Conservation (phyloP, 106 monocot species). For the Posidonia australis region DNA sequence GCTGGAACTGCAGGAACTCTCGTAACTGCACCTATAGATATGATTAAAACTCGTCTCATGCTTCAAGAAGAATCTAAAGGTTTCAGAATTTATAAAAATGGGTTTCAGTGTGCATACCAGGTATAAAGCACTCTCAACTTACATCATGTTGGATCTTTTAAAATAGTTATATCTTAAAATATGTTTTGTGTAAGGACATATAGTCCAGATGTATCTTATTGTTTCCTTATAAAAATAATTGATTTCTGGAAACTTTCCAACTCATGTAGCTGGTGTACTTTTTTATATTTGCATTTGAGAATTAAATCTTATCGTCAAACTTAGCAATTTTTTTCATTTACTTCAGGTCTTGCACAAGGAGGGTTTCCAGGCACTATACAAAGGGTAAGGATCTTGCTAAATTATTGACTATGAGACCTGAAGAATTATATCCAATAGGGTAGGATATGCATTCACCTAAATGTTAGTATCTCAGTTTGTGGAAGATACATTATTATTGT, state of each 20-base stretch:
- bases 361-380: slow-evolving; percentile 54
- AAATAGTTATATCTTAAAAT: not conserved
- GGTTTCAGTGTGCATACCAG: slow-evolving; percentile 82
- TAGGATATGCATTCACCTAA: no score
- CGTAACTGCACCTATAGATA: slow-evolving; percentile 77
- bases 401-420: not conserved
- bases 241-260: no score
- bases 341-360: slow-evolving; percentile 38
- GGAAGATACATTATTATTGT: no score
- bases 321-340: not conserved
- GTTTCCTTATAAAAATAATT: not conserved
- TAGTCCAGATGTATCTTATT: not conserved
- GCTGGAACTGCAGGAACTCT: slow-evolving; percentile 80
- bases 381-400: slow-evolving; percentile 36
- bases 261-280: no score
- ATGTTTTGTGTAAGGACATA: not conserved
- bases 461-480: no score
- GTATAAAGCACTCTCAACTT: slow-evolving; percentile 15
- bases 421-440: no score
- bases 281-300: no score
- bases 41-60: slow-evolving; percentile 94
- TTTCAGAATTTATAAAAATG: slow-evolving; percentile 39
- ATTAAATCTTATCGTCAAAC: not conserved
- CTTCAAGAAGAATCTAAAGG: slow-evolving; percentile 48
- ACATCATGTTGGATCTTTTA: not conserved